phyloP scores from a whole-genome alignment of 768 basidiomycete species.

The Candolleomyces eurysporus region DNA sequence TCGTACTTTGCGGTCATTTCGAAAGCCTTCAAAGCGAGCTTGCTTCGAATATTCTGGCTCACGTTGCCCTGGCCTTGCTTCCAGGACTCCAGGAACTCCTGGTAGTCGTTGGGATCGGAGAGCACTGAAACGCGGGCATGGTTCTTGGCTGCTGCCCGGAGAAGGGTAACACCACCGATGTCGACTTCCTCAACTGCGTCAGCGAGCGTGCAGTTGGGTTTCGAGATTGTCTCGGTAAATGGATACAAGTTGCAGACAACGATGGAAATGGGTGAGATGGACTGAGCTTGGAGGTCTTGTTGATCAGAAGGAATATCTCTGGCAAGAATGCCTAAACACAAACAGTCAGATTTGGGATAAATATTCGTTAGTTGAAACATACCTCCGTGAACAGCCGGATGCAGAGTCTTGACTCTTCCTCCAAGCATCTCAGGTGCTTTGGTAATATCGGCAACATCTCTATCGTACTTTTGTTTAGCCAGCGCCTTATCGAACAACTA shows the following conservation, averaged over 20 bases:
- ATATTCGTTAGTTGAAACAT: constrained; percentile 5
- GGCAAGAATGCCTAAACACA: constrained; percentile 79
- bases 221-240: constrained; percentile 87
- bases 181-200: constrained; percentile 98
- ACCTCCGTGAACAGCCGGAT: constrained; percentile 98
- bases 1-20: constrained; percentile 96
- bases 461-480: constrained; percentile 25
- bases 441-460: constrained; percentile 96
- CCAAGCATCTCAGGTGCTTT: constrained; percentile 99
- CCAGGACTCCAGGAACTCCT: constrained; percentile 76
- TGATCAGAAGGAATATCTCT: constrained; percentile 90
- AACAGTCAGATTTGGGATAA: constrained; percentile 5
- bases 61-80: constrained; percentile 73
- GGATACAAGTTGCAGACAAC: constrained; percentile 99
- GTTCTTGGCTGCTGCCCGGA: constrained; percentile 98
- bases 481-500: background rate
- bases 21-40: constrained; percentile 93
- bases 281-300: constrained; percentile 76
- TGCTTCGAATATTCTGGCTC: constrained; percentile 65
- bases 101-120: constrained; percentile 87
- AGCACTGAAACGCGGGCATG: constrained; percentile 89
- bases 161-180: constrained; percentile 96
- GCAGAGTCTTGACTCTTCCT: constrained; percentile 96
- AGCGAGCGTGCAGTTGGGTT: constrained; percentile 84
- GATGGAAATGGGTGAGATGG: constrained; percentile 90